A percentile compares a stretch with the other conserved stretches of the same genome.
Conservation (phyloP, 768 basidiomycete genomes). For the Suillus fuscotomentosus region DNA sequence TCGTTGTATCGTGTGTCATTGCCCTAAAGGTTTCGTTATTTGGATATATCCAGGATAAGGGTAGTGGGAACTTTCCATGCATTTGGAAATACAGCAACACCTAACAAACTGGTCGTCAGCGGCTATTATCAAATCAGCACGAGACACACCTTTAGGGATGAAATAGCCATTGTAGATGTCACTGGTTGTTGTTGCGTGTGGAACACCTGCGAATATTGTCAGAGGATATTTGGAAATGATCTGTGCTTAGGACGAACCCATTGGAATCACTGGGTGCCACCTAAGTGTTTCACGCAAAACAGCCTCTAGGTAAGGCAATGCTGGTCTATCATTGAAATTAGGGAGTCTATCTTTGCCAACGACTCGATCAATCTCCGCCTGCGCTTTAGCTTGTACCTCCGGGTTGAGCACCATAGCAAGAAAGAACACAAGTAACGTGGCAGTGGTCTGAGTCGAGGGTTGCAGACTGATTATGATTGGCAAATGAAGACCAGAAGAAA, state of each 20-base stretch:
- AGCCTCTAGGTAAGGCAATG: background rate
- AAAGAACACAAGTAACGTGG: background rate
- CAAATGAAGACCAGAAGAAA: background rate
- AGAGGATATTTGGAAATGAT: background rate
- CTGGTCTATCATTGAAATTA: background rate
- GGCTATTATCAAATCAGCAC: background rate
- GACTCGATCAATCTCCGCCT: background rate
- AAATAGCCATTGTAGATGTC: background rate
- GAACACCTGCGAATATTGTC: background rate
- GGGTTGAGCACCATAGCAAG: background rate
- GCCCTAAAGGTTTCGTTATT: background rate
- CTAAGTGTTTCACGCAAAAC: background rate
- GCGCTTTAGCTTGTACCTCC: background rate
- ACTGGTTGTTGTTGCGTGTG: background rate
- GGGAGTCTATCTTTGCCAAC: background rate
- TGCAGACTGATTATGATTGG: background rate
- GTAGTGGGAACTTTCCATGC: background rate
- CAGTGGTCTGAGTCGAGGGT: background rate
- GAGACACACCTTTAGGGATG: background rate
- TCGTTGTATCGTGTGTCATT: background rate
- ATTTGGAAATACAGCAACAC: background rate
- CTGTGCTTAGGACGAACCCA: background rate
- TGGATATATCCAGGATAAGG: background rate
- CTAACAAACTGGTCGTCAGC: background rate
- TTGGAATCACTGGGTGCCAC: background rate